phyloP scores from a whole-genome alignment of 1,284 basidiomycete species.

The Sanguinoderma infundibulare region DNA sequence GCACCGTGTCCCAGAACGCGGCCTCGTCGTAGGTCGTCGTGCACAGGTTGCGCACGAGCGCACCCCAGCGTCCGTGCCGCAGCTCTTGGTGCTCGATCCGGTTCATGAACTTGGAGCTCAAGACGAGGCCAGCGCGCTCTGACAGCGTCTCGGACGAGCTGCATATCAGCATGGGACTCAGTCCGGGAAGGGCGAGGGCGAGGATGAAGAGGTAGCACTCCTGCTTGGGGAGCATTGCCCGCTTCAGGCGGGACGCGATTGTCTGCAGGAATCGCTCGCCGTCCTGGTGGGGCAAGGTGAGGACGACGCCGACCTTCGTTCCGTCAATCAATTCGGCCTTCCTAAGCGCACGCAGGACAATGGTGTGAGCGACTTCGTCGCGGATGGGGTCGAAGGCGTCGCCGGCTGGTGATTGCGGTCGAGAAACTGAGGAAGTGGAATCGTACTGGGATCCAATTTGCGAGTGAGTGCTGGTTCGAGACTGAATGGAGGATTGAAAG shows the following conservation, averaged over 20 bases:
- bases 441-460: background rate
- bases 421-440: background rate
- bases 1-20: constrained; percentile 67
- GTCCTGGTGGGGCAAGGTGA: constrained; percentile 58
- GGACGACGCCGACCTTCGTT: constrained; percentile 57
- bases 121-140: constrained; percentile 65
- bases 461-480: background rate
- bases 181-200: constrained; percentile 31
- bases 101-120: constrained; percentile 65
- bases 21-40: constrained; percentile 58
- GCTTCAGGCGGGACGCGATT: constrained; percentile 44
- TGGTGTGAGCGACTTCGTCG: constrained; percentile 61
- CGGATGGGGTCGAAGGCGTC: constrained; percentile 62
- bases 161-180: constrained; percentile 54
- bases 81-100: constrained; percentile 42
- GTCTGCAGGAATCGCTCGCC: constrained; percentile 56
- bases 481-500: background rate
- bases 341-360: constrained; percentile 58
- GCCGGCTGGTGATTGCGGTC: background rate
- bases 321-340: constrained; percentile 53
- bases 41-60: constrained; percentile 54
- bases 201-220: constrained; percentile 60
- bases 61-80: constrained; percentile 46
- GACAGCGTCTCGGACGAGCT: constrained; percentile 58
- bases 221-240: constrained; percentile 37